Evolutionary conservation across 2,329 filamentous ascomycete genomes (phyloP).

Genomic region (Verticillium nubilum): DNA sequence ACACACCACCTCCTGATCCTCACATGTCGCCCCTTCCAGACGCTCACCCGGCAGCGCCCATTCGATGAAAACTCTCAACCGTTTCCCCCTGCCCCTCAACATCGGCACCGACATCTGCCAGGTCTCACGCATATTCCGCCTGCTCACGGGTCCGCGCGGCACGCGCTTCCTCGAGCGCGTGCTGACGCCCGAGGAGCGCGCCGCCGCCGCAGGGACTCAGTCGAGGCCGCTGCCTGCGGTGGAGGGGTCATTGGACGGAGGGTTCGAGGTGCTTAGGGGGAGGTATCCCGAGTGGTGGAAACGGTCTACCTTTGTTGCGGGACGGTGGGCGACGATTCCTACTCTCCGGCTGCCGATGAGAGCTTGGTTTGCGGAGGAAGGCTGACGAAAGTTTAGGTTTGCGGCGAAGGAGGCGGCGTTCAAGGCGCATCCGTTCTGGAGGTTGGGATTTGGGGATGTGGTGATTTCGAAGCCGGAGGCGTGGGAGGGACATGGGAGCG

Average conservation of each 20-base stretch:
- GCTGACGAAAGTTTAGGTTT: constrained; percentile 36
- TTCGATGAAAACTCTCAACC: constrained; percentile 7
- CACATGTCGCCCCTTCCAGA: not conserved
- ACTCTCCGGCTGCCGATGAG: not conserved
- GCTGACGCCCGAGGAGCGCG: constrained; percentile 36
- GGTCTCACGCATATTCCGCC: constrained; percentile 56
- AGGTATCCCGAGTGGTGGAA: constrained; percentile 24
- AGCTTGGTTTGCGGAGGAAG: not conserved
- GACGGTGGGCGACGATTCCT: constrained; percentile 27
- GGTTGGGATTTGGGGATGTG: constrained; percentile 58
- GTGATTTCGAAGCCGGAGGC: constrained; percentile 27
- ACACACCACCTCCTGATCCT: not conserved
- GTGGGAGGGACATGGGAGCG: constrained; percentile 22
- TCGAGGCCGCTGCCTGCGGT: not conserved
- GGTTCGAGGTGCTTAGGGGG: constrained; percentile 4
- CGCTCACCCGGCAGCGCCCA: not conserved
- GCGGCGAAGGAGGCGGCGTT: constrained; percentile 72
- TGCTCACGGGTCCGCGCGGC: constrained; percentile 43
- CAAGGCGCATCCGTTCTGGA: constrained; percentile 61
- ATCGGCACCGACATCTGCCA: constrained; percentile 78
- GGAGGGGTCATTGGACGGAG: not conserved
- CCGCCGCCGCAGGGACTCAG: constrained; percentile 6
- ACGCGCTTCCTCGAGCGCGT: constrained; percentile 42
- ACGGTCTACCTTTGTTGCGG: constrained; percentile 35
- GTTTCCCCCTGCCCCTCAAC: constrained; percentile 60